A percentile compares a stretch with the other conserved stretches of the same genome.
These are phyloP conservation scores for Dothideomycetes sp. DNA, from an alignment of 2,329 filamentous ascomycete genomes.

Conservation along the genomic window DNA sequence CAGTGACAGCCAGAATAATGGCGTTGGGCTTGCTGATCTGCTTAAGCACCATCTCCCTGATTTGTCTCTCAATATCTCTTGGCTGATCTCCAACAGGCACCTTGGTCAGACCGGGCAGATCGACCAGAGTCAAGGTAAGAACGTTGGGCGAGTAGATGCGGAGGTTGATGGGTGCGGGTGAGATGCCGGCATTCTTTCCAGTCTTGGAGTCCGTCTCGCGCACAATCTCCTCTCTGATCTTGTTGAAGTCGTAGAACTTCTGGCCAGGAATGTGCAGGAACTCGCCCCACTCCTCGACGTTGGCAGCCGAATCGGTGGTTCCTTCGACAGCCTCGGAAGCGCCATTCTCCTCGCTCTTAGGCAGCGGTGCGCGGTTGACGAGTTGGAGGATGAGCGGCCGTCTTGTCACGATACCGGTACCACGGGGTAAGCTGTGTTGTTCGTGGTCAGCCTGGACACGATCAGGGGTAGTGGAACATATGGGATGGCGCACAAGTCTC, in stretches of 20 bases:
- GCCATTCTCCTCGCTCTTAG: constrained; percentile 59
- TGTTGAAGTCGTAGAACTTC: constrained; percentile 97
- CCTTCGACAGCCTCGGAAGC: constrained; percentile 48
- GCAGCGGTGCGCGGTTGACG: constrained; percentile 68
- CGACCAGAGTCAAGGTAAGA: constrained; percentile 88
- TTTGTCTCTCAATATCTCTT: constrained; percentile 92
- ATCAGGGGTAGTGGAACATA: not conserved
- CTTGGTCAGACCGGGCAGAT: constrained; percentile 92
- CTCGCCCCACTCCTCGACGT: constrained; percentile 95
- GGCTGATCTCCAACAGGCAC: constrained; percentile 95
- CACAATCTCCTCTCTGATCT: constrained; percentile 95
- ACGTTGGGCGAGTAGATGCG: constrained; percentile 98
- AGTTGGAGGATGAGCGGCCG: constrained; percentile 93
- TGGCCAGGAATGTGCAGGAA: constrained; percentile 95
- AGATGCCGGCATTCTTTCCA: constrained; percentile 91
- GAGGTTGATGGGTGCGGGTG: constrained; percentile 90
- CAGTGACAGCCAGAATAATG: constrained; percentile 92
- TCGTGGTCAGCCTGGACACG: constrained; percentile 12
- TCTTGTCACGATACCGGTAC: constrained; percentile 92
- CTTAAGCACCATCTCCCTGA: constrained; percentile 95
- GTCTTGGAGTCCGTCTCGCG: constrained; percentile 95
- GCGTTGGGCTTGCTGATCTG: constrained; percentile 98
- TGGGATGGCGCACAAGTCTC: constrained; percentile 71
- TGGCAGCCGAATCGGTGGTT: constrained; percentile 74
- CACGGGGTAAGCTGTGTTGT: constrained; percentile 72